Evolutionary conservation across 805 yeast genomes (phyloP).

Genomic region (Candida andamanensis): DNA sequence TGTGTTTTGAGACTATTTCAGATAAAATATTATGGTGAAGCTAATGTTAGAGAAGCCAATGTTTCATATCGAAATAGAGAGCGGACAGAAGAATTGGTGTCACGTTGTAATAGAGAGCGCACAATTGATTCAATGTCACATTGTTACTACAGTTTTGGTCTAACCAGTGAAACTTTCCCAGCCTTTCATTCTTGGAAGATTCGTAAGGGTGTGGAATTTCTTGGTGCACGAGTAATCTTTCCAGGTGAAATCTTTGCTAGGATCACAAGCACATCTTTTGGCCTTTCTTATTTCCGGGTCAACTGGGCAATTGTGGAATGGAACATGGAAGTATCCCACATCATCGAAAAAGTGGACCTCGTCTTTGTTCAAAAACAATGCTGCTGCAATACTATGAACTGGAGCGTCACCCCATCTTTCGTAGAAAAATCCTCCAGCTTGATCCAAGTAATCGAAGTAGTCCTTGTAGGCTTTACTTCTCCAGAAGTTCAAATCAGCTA

Average conservation of each 20-base stretch:
- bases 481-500: slow-evolving; percentile 72
- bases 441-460: slow-evolving; percentile 71
- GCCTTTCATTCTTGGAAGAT: slow-evolving; percentile 56
- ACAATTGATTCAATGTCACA: too few relatives aligned
- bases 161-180: slow-evolving; percentile 59
- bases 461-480: slow-evolving; percentile 62
- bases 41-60: too few relatives aligned
- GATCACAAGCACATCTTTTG: slow-evolving; percentile 70
- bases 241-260: slow-evolving; percentile 72
- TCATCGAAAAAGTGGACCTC: slow-evolving; percentile 76
- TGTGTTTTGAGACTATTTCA: too few relatives aligned
- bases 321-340: slow-evolving; percentile 79
- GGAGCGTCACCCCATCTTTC: slow-evolving; percentile 97
- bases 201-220: slow-evolving; percentile 53
- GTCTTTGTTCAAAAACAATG: slow-evolving; percentile 66
- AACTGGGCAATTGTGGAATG: slow-evolving; percentile 77
- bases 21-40: too few relatives aligned
- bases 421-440: slow-evolving; percentile 87
- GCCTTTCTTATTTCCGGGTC: slow-evolving; percentile 51
- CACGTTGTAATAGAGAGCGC: too few relatives aligned
- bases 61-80: too few relatives aligned
- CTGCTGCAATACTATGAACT: slow-evolving; percentile 81
- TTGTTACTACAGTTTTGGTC: too few relatives aligned
- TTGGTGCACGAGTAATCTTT: slow-evolving; percentile 67
- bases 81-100: too few relatives aligned